A percentile compares a stretch with the other conserved stretches of the same genome.
Evolutionary conservation across 1,284 basidiomycete genomes (phyloP).

Genomic region (Microbotryum lychnidis-dioicae): DNA sequence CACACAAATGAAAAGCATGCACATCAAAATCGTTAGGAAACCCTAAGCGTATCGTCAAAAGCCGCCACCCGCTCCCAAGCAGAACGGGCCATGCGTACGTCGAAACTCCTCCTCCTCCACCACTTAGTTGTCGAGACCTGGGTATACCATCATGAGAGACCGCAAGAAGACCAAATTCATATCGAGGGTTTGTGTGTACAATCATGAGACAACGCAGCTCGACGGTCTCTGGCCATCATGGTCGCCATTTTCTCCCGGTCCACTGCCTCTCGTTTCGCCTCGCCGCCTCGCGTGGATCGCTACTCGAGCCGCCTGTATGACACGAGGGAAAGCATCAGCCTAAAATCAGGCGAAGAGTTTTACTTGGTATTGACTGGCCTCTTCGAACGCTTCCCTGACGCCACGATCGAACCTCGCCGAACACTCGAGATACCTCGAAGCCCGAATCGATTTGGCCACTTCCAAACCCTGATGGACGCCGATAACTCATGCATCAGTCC

Average conservation of each 20-base stretch:
- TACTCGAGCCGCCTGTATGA: conserved; percentile 57
- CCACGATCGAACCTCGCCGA: conserved; percentile 93
- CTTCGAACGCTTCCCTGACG: conserved; percentile 82
- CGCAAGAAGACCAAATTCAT: too few relatives aligned
- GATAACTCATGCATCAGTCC: not conserved
- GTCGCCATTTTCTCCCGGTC: not conserved
- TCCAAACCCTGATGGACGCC: conserved; percentile 52
- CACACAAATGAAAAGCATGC: too few relatives aligned
- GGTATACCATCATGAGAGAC: too few relatives aligned
- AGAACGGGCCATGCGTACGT: too few relatives aligned
- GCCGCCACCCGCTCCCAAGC: too few relatives aligned
- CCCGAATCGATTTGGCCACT: conserved; percentile 80
- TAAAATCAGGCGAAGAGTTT: not conserved
- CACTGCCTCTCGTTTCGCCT: conserved; percentile 43
- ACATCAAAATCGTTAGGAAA: too few relatives aligned
- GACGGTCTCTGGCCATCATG: not conserved
- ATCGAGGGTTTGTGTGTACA: too few relatives aligned
- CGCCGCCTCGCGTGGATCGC: conserved; percentile 65
- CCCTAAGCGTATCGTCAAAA: too few relatives aligned
- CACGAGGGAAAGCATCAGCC: too few relatives aligned
- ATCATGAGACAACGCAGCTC: not conserved
- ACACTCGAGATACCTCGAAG: conserved; percentile 86
- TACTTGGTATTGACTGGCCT: conserved; percentile 37
- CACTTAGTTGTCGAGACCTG: too few relatives aligned
- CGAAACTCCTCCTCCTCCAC: too few relatives aligned